Base-by-base conservation (phyloP, 2,329 filamentous ascomycete species). In the Arachnopeziza araneosa region DNA sequence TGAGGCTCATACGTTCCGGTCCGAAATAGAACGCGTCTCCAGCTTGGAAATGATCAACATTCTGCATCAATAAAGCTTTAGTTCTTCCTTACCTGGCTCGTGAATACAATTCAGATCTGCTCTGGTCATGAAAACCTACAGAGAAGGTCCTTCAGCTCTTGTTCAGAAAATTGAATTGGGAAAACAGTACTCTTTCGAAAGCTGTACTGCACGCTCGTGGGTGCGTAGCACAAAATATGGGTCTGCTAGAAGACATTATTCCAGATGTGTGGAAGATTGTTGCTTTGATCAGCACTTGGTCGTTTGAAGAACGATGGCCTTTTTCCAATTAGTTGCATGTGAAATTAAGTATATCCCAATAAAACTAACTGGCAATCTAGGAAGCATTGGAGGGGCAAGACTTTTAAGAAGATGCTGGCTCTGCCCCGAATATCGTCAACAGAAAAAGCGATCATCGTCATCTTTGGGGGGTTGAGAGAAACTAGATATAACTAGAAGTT, bases 1-100 rank as follows among this genome's bases (percentile, higher is more conserved):
- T 85, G 56, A 83, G 78, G 70, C 89, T 87, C 68, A 98, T 81
- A 68, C 91, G 84, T 77, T 99, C 95, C 7, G 93, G 93, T 56
- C 95, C 93, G 72, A 89, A 98, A 78, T 98, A 98, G 73, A 93
- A 98, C 63, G 93, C 90, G 76, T 98, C 95, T 57, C 93, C 93
- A 76, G 98, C 36, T 44, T 44, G 10, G 10, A 12, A 44, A 12
- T 8, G 12, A 32, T 44, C 17, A 44, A 19, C 36, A 44, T 30
- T 30, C 9, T 30, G 6, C 36, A 44, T 19, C 36, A 14, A 19
- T 44, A 17, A 17, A 19, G 4, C 12, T 44, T 17, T 44, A 14
- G 4, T 19, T 14, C 2, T 5, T 44, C 36, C 36, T 44, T 14
- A 44, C 36, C 98, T 5, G 95, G 95, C 78, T 99, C 95, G 75